phyloP scores from a whole-genome alignment of 768 basidiomycete genomes.

The Mycena pura region DNA sequence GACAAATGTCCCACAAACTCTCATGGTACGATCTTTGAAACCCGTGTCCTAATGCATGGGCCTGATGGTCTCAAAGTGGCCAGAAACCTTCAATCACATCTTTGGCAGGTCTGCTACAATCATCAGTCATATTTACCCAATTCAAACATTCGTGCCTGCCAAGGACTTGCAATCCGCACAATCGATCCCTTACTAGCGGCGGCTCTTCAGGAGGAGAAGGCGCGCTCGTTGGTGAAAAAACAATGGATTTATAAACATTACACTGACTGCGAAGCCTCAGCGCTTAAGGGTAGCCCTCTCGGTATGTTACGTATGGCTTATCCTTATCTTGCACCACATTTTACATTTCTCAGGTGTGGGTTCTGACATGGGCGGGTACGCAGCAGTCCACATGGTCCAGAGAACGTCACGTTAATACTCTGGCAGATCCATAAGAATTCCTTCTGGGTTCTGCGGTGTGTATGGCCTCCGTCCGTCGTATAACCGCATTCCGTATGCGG shows the following conservation, averaged over 20 bases:
- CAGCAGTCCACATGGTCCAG: not conserved
- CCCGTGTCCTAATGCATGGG: not conserved
- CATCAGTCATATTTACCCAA: not conserved
- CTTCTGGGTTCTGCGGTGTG: slow-evolving; percentile 68
- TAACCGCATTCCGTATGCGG: slow-evolving; percentile 73
- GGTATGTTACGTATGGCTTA: slow-evolving; percentile 34
- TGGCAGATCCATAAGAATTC: slow-evolving; percentile 74
- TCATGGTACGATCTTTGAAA: slow-evolving; percentile 59
- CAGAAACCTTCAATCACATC: slow-evolving; percentile 78
- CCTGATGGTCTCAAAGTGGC: slow-evolving; percentile 56
- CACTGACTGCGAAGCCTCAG: slow-evolving; percentile 29
- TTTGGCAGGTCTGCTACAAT: slow-evolving; percentile 59
- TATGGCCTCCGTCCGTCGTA: slow-evolving; percentile 78
- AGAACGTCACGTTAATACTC: not conserved
- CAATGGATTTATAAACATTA: not conserved
- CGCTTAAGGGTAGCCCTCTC: slow-evolving; percentile 52
- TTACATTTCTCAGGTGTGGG: slow-evolving; percentile 58
- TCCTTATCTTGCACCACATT: slow-evolving; percentile 9
- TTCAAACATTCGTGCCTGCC: too few species aligned
- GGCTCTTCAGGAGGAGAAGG: slow-evolving; percentile 91
- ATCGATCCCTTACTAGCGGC: slow-evolving; percentile 72
- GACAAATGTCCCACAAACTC: slow-evolving; percentile 80
- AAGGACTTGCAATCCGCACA: slow-evolving; percentile 73
- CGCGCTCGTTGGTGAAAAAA: slow-evolving; percentile 63
- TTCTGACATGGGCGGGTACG: slow-evolving; percentile 81